Base-by-base conservation (phyloP, 1,139 yeast genomes). In the Saccharomyces hybrid region DNA sequence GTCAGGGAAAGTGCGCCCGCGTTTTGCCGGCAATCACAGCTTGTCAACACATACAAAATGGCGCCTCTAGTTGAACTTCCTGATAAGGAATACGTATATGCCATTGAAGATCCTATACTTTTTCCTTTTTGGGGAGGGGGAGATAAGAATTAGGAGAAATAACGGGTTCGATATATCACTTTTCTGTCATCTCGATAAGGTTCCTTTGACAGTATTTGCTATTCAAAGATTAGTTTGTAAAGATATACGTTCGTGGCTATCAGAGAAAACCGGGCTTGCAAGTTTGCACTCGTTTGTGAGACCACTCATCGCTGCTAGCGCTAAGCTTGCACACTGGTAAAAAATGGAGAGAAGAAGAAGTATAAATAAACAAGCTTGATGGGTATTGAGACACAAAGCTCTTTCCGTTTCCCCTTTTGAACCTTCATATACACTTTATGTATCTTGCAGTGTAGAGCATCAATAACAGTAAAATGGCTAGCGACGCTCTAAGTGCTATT, bases 401-500 rank as follows among this genome's bases (percentile, higher is more conserved):
- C 38, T 6, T 32, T 32, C 8, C 38, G 8, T 32, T 32, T 32
- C 20, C 7, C 38, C 6, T 32, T 32, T 32, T 13, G 38, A 32
- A 32, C 14, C 7, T 31, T 20, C 16, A 29, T 11, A 11, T 29
- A 29, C 34, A 29, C 34, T 29, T 29, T n/a, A 29, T 27, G 9
- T 29, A 29, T 29, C 34, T 29, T 29, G 34, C 34, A 29, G n/a
- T 31, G 11, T 42, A 20, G 1, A 42, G 27, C 47, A 20, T 23
- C 27, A 20, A 42, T 7, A 42, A 11, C 3, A 25, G 3, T 6
- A 26, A 46, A 11, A 46, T 26, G 29, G 32, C 49, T 0, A 47
- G 23, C 13, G 57, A 55, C 49, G 57, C 49, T 6, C 48, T 55
- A 32, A 48, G 55, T 6, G 54, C 49, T 26, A 53, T 51, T 3